These are phyloP conservation scores for Yarrowia sp. DNA, from an alignment of 805 yeast genomes.

Conservation along the genomic window DNA sequence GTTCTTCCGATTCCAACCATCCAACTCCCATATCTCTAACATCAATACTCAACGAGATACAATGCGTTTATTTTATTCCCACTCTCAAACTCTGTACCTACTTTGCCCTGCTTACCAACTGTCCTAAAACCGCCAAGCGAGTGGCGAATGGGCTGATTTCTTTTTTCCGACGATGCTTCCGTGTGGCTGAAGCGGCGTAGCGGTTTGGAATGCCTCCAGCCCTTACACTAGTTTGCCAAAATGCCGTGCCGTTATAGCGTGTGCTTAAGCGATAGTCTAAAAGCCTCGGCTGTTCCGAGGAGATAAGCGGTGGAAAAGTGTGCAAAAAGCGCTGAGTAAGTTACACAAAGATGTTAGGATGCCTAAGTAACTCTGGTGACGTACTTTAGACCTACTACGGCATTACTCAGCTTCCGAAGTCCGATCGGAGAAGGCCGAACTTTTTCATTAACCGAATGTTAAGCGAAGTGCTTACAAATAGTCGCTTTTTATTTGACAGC, in stretches of 20 bases:
- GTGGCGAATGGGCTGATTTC: slow-evolving; percentile 4
- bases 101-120: not conserved
- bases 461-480: no score
- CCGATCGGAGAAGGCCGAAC: not conserved
- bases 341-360: not conserved
- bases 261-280: not conserved
- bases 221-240: no score
- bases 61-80: no score
- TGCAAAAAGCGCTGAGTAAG: not conserved
- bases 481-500: no score
- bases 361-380: no score
- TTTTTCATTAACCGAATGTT: not conserved
- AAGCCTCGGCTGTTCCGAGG: not conserved
- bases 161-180: not conserved
- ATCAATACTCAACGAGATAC: no score
- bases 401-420: not conserved
- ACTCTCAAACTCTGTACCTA: slow-evolving; percentile 1
- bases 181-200: not conserved
- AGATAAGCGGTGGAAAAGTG: not conserved
- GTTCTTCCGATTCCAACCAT: not conserved
- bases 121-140: not conserved
- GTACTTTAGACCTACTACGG: no score
- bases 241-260: no score
- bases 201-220: no score
- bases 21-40: not conserved